Percentiles rank a stretch among this genome's conserved stretches.
phyloP scores from a whole-genome alignment of 768 basidiomycete genomes.

The Saitozyma podzolica region DNA sequence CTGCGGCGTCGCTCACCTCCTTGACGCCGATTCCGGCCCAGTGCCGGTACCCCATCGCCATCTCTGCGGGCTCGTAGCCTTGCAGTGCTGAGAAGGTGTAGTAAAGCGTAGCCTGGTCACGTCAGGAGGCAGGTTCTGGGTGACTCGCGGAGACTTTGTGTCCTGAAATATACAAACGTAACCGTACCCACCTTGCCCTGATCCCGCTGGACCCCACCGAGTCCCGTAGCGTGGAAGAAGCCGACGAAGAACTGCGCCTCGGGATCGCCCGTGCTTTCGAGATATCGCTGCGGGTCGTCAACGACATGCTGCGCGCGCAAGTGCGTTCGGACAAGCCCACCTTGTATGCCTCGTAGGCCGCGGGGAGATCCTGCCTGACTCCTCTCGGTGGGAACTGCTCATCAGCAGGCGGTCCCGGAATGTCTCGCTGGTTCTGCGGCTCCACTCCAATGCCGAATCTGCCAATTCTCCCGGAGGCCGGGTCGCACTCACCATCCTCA shows the following conservation, averaged over 20 bases:
- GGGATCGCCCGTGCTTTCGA: conserved; percentile 70
- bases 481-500: conserved; percentile 35
- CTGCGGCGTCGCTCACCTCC: conserved; percentile 55
- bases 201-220: conserved; percentile 54
- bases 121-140: conserved; percentile 2
- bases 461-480: conserved; percentile 9
- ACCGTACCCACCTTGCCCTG: conserved; percentile 53
- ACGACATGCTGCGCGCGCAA: conserved; percentile 22
- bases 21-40: conserved; percentile 93
- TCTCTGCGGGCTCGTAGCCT: conserved; percentile 81
- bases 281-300: conserved; percentile 20
- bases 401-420: not conserved
- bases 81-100: conserved; percentile 92
- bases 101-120: conserved; percentile 70
- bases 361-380: conserved; percentile 36
- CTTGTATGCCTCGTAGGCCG: conserved; percentile 30
- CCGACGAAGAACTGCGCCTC: conserved; percentile 81
- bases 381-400: conserved; percentile 46
- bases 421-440: no score
- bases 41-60: conserved; percentile 89
- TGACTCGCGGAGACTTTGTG: no score
- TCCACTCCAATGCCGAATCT: not conserved
- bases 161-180: no score
- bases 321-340: conserved; percentile 45
- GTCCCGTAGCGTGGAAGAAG: conserved; percentile 86